Evolutionary conservation across 2,329 filamentous ascomycete species (phyloP), one percentile per base, ranked within the genome.

Genomic region (Fusarium sp.): DNA sequence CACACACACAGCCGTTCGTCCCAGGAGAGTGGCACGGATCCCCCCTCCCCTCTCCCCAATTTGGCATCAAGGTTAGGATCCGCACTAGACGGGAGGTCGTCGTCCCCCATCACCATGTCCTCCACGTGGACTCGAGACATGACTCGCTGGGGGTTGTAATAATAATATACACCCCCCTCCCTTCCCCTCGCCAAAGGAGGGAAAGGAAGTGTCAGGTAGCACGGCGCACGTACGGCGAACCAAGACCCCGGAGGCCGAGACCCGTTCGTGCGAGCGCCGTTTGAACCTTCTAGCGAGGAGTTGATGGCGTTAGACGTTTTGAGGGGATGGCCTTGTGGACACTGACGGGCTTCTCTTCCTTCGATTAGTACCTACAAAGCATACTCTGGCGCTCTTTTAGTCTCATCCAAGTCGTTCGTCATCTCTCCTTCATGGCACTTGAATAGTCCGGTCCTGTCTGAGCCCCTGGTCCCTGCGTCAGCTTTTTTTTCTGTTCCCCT

Each of bases 381-480:
- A 57, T 29, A 13, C 10, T 55, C 20, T 23, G 14, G 18, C 10
- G 27, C n/a, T 57, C 16, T n/a, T 44, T 51, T 51, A 60, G 62
- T 63, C 53, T 53, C 42, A 34, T 42, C 40, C 40, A 44, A 44
- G 20, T n/a, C 8, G 23, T 16, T 44, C 62, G 59, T 61, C 66
- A 57, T 65, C 58, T 63, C 58, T 49, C 14, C 42, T 59, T 65
- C 54, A 61, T 72, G 70, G 62, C 65, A 71, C 70, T 66, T 18
- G 25, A 60, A 60, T 61, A 59, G 63, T 68, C 70, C 59, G 42
- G 14, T 65, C 61, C 57, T 63, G 46, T 34, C 49, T 64, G 51
- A 65, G 56, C 67, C 67, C 64, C 67, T 71, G 67, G 65, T 69
- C 71, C 69, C 69, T 73, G 71, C 58, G 34, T 63, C 63, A 51